Evolutionary conservation across 306 rosid species (phyloP), one percentile per base, ranked within the genome.

Genomic region (Pyrus betulifolia): DNA sequence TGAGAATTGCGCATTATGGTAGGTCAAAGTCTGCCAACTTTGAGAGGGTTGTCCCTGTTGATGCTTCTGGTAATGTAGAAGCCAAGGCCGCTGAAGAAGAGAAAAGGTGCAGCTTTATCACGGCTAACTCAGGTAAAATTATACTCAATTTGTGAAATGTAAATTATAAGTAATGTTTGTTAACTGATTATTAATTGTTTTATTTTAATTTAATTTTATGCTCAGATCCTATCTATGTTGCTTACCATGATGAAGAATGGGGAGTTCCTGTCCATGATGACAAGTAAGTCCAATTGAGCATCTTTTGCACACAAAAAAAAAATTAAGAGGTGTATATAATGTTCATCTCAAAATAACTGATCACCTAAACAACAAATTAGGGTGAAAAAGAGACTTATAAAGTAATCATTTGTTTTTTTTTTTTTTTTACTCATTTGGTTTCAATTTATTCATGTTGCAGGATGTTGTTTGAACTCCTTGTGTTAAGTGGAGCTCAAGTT

Each of bases 241-340:
- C 98, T 76, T 96, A 96, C 85, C 99, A 96, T 81, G 99, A 96
- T 80, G 87, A 96, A 85, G 99, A 96, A 84, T 96, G 99, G 99
- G 99, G 99, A 54, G 99, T 92, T 83, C 98, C 99, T 49, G 87
- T 92, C 81, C 96, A 88, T 81, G 98, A 96, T 83, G 99, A 96
- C 93, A 89, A 86, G 99, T 96, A 89, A 91, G 96, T 71, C 54
- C 74, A 49, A 49, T 14, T 51, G 55, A 49, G 3, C 73, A 23
- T 71, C 54, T 73, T 67, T 57, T 27, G 19, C 9, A 11, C 66
- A 1, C 1, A 63, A 63, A 14, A 25, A 25, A 25, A 3, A 21
- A 21, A n/a, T n/a, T n/a, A 14, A 51, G 15, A 51, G 5, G 13
- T 3, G n/a, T 4, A 7, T 18, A 31, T 15, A 31, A 17, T 2